Evolutionary conservation across 345 rosid genomes (phyloP).

Genomic region (Syzygium aromaticum): DNA sequence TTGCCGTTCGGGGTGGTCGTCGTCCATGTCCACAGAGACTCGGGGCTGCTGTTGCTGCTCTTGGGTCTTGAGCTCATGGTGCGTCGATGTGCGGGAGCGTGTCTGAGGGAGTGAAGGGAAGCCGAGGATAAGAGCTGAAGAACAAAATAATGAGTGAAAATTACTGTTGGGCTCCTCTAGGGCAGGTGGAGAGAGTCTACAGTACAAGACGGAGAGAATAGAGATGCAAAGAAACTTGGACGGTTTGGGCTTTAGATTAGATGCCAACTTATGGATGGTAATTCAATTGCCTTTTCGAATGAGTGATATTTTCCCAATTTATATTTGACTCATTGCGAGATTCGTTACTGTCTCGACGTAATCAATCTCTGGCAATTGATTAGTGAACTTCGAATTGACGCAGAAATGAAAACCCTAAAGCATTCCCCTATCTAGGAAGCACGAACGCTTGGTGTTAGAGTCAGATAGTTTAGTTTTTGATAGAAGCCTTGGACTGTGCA

Average conservation of each 20-base stretch:
- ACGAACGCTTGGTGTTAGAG: no score
- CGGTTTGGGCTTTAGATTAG: background rate
- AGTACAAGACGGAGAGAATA: background rate
- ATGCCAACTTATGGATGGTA: background rate
- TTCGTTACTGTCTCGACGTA: background rate
- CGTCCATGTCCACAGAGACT: slow-evolving; percentile 24
- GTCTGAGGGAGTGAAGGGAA: background rate
- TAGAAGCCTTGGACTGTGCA: background rate
- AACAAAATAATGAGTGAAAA: background rate
- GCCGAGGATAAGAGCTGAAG: background rate
- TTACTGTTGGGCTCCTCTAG: background rate
- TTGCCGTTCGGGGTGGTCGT: background rate
- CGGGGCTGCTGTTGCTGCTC: background rate
- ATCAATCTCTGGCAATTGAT: background rate
- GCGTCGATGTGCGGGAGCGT: background rate
- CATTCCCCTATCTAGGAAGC: no score
- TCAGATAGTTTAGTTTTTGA: background rate
- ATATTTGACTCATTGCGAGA: background rate
- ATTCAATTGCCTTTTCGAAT: background rate
- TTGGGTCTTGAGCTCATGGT: slow-evolving; percentile 19
- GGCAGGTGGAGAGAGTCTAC: background rate
- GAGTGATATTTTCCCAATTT: background rate
- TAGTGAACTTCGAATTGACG: background rate
- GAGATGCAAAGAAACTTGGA: background rate
- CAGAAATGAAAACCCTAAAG: no score